phyloP scores from a whole-genome alignment of 331 rosid species.

The Erythrophleum ivorense region DNA sequence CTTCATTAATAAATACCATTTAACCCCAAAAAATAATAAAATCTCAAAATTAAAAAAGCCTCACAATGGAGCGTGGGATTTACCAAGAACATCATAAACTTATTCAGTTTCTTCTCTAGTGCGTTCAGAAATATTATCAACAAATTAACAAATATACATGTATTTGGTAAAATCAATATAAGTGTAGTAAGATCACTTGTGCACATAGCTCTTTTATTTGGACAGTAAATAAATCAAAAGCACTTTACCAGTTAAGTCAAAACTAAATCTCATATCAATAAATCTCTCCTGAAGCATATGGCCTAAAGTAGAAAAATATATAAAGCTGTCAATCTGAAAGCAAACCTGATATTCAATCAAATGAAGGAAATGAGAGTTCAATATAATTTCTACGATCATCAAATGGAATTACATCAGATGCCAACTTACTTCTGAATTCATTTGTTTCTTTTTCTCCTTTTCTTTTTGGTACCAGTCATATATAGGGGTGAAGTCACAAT shows the following conservation, averaged over 20 bases:
- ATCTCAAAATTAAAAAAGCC: neutral
- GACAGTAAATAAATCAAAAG: slow-evolving; percentile 3
- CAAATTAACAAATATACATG: neutral
- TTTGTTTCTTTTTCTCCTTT: slow-evolving; percentile 93
- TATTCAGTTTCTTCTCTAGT: slow-evolving; percentile 6
- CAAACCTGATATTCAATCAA: slow-evolving; percentile 1
- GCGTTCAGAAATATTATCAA: neutral
- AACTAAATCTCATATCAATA: slow-evolving; percentile 11
- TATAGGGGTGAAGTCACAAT: slow-evolving; percentile 91
- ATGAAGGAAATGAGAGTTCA: neutral
- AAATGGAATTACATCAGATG: slow-evolving; percentile 27
- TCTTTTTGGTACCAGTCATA: slow-evolving; percentile 89
- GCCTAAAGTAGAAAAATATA: neutral
- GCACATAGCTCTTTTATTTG: neutral
- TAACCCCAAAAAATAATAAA: neutral
- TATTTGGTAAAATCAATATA: neutral
- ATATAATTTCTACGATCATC: slow-evolving; percentile 7
- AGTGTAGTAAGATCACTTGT: neutral
- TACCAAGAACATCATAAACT: neutral
- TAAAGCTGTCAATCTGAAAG: slow-evolving; percentile 20
- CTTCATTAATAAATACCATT: neutral
- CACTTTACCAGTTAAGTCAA: slow-evolving; percentile 9
- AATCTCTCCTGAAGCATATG: slow-evolving; percentile 1
- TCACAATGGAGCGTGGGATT: neutral
- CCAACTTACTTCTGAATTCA: slow-evolving; percentile 85